Evolutionary conservation across 495 filamentous ascomycete genomes (phyloP).

Genomic region (Recurvomyces mirabilis): DNA sequence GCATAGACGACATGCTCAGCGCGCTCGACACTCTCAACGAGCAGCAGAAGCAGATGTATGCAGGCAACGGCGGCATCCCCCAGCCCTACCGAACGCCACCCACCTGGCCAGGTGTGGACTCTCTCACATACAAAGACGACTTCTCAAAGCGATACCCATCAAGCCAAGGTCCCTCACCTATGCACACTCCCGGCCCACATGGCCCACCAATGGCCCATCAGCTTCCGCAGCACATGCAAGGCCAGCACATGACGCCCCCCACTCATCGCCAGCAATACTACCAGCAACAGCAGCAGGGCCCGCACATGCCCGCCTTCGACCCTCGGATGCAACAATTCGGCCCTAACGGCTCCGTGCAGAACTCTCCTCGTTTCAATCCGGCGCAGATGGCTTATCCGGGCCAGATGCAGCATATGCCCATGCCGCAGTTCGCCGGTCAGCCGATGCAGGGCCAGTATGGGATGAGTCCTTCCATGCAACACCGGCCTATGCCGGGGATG

Average conservation of each 20-base stretch:
- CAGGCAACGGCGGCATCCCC: conserved; percentile 62
- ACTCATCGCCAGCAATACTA: conserved; percentile 16
- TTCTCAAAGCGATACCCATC: conserved; percentile 53
- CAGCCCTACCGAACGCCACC: conserved; percentile 68
- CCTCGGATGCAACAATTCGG: conserved; percentile 66
- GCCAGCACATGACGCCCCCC: conserved; percentile 21
- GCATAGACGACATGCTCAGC: conserved; percentile 56
- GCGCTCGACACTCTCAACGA: conserved; percentile 41
- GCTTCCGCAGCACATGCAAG: conserved; percentile 44
- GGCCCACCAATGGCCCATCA: conserved; percentile 56
- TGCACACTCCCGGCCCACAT: conserved; percentile 48
- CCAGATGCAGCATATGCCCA: conserved; percentile 46
- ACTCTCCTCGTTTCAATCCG: conserved; percentile 65
- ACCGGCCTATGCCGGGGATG: neutral
- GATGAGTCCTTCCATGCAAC: neutral
- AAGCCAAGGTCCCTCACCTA: conserved; percentile 51
- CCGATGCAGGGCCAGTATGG: neutral
- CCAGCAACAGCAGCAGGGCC: too few species aligned
- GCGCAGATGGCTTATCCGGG: conserved; percentile 59
- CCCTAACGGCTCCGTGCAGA: conserved; percentile 62
- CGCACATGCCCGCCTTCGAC: neutral
- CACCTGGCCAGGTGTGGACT: conserved; percentile 64
- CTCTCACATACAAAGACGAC: conserved; percentile 60
- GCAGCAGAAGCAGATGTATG: conserved; percentile 36
- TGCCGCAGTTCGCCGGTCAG: conserved; percentile 5